phyloP scores from a whole-genome alignment of 2,329 filamentous ascomycete genomes.

The Aspergillus niger region DNA sequence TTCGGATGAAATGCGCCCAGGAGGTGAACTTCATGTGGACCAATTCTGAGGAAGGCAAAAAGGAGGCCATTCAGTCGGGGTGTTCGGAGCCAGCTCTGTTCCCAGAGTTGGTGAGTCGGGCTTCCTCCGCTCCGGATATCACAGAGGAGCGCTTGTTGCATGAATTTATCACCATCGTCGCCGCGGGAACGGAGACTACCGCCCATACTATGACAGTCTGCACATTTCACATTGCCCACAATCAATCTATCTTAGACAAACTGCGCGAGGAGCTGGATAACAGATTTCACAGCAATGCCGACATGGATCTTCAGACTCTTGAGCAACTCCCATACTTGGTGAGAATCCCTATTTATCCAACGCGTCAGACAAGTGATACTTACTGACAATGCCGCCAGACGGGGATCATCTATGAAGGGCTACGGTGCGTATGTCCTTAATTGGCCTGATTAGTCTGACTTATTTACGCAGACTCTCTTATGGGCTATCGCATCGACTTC shows the following conservation, averaged over 20 bases:
- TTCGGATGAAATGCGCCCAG: background rate
- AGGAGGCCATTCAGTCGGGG: background rate
- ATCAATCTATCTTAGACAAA: constrained; percentile 19
- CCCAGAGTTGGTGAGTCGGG: background rate
- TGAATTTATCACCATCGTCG: constrained; percentile 12
- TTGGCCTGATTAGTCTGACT: background rate
- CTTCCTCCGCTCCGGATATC: background rate
- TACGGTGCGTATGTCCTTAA: constrained; percentile 23
- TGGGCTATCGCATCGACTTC: constrained; percentile 30
- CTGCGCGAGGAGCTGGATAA: constrained; percentile 23
- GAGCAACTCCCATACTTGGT: constrained; percentile 35
- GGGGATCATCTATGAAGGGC: constrained; percentile 31
- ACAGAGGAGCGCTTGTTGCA: background rate
- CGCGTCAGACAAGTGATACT: background rate
- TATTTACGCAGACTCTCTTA: constrained; percentile 23
- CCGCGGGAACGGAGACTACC: constrained; percentile 30
- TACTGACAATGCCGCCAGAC: constrained; percentile 19
- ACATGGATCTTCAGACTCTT: constrained; percentile 25
- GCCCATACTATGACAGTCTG: constrained; percentile 16
- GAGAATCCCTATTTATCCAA: constrained; percentile 2
- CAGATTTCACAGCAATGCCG: constrained; percentile 14
- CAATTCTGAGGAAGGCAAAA: background rate
- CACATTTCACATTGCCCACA: background rate
- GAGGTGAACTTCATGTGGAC: background rate
- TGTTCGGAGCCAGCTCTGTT: background rate